These are phyloP conservation scores for Alternaria sp. DNA, from an alignment of 2,329 filamentous ascomycete species.

Conservation along the genomic window DNA sequence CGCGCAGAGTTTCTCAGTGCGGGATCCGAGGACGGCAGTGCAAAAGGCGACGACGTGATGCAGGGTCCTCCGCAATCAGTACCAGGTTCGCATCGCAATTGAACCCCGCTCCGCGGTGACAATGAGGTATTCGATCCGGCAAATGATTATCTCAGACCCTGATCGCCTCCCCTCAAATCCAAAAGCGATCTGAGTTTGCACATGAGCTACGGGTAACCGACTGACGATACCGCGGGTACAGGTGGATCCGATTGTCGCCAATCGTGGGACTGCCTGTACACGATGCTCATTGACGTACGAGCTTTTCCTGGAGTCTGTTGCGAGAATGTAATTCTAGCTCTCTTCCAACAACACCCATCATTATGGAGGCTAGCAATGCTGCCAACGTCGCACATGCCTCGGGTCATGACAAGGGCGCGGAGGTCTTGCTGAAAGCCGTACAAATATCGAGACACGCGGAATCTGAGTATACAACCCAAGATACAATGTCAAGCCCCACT, in stretches of 20 bases:
- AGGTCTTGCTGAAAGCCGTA: neutral
- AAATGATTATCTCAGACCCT: neutral
- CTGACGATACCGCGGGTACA: neutral
- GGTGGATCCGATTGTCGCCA: neutral
- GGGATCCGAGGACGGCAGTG: neutral
- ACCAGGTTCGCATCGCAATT: neutral
- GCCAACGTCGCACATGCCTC: neutral
- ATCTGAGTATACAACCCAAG: constrained; percentile 1
- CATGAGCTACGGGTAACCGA: neutral
- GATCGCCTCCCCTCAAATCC: neutral
- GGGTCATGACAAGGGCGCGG: neutral
- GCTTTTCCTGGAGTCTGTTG: neutral
- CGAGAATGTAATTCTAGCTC: neutral
- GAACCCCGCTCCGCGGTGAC: constrained; percentile 4
- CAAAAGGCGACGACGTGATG: constrained; percentile 1
- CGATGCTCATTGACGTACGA: neutral
- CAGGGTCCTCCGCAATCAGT: constrained; percentile 2
- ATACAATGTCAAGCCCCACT: neutral
- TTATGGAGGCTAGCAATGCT: neutral
- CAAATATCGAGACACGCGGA: neutral
- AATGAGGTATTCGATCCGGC: neutral
- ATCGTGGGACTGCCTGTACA: neutral
- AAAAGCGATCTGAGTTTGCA: neutral
- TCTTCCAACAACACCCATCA: neutral
- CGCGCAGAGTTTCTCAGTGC: neutral